phyloP scores from a whole-genome alignment of 257 asterid species.

The Capsicum pubescens region DNA sequence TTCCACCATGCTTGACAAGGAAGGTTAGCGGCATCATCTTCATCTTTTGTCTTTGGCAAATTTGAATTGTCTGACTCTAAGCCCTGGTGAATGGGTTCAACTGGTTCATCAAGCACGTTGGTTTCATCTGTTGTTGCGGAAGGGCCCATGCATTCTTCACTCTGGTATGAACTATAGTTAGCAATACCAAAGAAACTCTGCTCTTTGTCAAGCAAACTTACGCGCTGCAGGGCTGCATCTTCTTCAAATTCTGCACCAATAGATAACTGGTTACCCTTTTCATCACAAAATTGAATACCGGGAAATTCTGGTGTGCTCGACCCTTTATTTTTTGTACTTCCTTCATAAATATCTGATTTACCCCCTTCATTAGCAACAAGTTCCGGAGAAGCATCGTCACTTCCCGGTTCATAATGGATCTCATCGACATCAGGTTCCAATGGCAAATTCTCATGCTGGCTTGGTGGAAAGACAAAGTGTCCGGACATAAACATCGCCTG shows the following conservation, averaged over 20 bases:
- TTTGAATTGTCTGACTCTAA: conserved; percentile 42
- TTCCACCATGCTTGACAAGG: conserved; percentile 99
- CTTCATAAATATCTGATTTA: conserved; percentile 40
- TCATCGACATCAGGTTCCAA: conserved; percentile 49
- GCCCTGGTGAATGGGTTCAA: conserved; percentile 41
- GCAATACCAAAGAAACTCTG: conserved; percentile 45
- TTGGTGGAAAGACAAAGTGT: conserved; percentile 82
- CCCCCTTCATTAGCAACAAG: conserved; percentile 38
- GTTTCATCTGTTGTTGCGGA: conserved; percentile 44
- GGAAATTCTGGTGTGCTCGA: conserved; percentile 43
- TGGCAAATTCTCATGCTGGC: conserved; percentile 70
- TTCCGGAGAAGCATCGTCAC: conserved; percentile 39
- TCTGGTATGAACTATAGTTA: conserved; percentile 47
- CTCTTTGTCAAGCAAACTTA: conserved; percentile 38
- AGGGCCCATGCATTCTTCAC: conserved; percentile 44
- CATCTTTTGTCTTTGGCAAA: conserved; percentile 45
- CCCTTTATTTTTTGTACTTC: conserved; percentile 36
- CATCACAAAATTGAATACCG: conserved; percentile 45
- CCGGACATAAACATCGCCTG: conserved; percentile 72
- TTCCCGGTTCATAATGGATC: conserved; percentile 44
- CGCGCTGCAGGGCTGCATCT: conserved; percentile 31
- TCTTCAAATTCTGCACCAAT: conserved; percentile 34
- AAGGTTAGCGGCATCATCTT: conserved; percentile 50
- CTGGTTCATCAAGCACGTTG: conserved; percentile 39
- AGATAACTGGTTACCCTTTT: conserved; percentile 44